phyloP scores from a whole-genome alignment of 139 green algal genomes.

The Dunaliella primolecta region DNA sequence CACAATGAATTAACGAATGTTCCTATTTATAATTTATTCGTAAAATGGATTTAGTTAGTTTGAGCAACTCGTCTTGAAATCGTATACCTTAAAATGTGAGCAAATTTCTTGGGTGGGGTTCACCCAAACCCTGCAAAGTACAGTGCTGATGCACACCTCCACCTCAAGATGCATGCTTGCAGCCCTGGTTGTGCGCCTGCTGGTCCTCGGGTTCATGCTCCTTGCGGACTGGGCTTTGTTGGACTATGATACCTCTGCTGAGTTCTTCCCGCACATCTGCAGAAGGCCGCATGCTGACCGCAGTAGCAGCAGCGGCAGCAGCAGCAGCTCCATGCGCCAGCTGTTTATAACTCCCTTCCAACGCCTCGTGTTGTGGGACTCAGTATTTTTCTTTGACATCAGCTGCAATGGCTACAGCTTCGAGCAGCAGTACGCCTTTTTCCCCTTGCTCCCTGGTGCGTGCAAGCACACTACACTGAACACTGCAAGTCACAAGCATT shows the following conservation, averaged over 20 bases:
- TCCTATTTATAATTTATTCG: no score
- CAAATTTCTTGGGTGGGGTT: no score
- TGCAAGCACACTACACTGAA: neutral
- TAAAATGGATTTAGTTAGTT: no score
- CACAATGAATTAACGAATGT: no score
- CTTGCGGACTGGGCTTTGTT: neutral
- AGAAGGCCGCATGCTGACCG: neutral
- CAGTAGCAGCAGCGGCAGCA: neutral
- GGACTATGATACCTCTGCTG: conserved; percentile 63
- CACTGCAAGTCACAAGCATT: neutral
- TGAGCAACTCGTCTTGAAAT: no score
- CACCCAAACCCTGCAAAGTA: no score
- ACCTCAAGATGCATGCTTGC: neutral
- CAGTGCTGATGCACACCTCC: no score
- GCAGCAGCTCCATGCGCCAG: neutral
- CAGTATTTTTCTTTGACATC: conserved; percentile 75
- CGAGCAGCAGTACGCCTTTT: conserved; percentile 91
- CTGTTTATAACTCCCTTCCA: neutral
- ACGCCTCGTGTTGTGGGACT: conserved; percentile 73
- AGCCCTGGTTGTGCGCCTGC: neutral
- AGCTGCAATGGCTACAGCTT: conserved; percentile 81
- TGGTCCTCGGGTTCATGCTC: neutral
- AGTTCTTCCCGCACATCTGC: conserved; percentile 15
- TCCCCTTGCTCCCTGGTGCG: conserved; percentile 71
- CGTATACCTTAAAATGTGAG: no score